Percentiles rank a stretch among this genome's conserved stretches.
These are phyloP conservation scores for Barnettozyma wickerhamii DNA, from an alignment of 805 yeast genomes.

Conservation along the genomic window DNA sequence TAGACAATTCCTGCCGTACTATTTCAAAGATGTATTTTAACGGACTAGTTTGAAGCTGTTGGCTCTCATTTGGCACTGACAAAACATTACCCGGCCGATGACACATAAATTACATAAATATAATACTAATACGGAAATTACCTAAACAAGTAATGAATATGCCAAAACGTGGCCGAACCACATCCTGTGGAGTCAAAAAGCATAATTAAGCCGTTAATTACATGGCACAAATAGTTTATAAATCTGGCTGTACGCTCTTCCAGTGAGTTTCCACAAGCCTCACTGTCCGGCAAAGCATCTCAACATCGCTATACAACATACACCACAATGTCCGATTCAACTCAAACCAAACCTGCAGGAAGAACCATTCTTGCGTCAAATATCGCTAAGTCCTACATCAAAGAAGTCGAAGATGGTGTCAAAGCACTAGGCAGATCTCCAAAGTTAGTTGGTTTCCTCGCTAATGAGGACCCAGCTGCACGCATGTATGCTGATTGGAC, in stretches of 20 bases:
- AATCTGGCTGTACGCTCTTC: neutral
- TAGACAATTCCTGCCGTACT: too few relatives aligned
- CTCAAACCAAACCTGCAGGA: constrained; percentile 41
- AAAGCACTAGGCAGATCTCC: constrained; percentile 54
- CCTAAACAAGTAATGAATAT: neutral
- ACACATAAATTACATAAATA: too few relatives aligned
- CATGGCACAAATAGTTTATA: constrained; percentile 4
- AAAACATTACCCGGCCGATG: too few relatives aligned
- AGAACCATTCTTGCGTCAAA: constrained; percentile 83
- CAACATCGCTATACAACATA: neutral
- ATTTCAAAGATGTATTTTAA: too few relatives aligned
- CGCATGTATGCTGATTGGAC: constrained; percentile 96
- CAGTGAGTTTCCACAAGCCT: too few relatives aligned
- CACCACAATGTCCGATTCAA: constrained; percentile 20
- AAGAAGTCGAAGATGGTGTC: constrained; percentile 64
- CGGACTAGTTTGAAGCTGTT: too few relatives aligned
- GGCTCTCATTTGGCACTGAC: too few relatives aligned
- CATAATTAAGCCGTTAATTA: too few relatives aligned
- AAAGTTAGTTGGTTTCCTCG: constrained; percentile 82
- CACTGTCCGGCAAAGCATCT: neutral
- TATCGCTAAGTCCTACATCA: constrained; percentile 76
- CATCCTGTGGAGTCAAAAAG: neutral
- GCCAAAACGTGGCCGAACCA: too few relatives aligned
- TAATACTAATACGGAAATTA: neutral
- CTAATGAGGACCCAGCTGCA: constrained; percentile 94